These are phyloP conservation scores for Candida buenavistaensis DNA, from an alignment of 1,139 yeast genomes.

Conservation along the genomic window DNA sequence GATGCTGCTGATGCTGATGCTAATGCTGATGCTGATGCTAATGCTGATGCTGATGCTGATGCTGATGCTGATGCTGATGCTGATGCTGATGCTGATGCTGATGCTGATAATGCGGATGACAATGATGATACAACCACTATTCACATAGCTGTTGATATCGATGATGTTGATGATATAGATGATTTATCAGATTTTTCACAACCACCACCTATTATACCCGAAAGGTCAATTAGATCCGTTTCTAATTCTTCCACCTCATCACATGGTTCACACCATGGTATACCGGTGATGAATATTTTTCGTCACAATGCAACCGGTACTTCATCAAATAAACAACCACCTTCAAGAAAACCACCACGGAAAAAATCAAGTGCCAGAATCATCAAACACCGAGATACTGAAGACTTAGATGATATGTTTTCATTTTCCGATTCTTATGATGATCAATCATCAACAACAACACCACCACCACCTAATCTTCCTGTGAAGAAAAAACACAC, in stretches of 20 bases:
- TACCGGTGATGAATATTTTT: constrained; percentile 21
- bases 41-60: not conserved
- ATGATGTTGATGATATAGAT: not conserved
- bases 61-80: not conserved
- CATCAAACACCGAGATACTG: not conserved
- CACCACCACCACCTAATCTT: not conserved
- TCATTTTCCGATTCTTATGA: constrained; percentile 5
- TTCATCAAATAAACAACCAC: constrained; percentile 9
- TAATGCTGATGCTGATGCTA: not conserved
- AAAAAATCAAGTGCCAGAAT: constrained; percentile 1
- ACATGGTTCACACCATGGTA: constrained; percentile 8
- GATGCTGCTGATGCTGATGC: not conserved
- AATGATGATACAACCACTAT: too few relatives aligned
- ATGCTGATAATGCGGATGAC: not conserved
- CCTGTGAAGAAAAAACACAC: constrained; percentile 34
- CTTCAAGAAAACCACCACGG: not conserved
- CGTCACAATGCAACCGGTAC: constrained; percentile 27
- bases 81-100: not conserved
- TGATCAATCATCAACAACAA: constrained; percentile 16
- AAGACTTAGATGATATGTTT: not conserved
- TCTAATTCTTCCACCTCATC: constrained; percentile 14
- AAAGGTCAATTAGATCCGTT: constrained; percentile 10
- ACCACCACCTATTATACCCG: constrained; percentile 4
- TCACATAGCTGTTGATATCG: not conserved
- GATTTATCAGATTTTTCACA: constrained; percentile 3